Evolutionary conservation across 768 basidiomycete species (phyloP).

Genomic region (Inosperma sp.): DNA sequence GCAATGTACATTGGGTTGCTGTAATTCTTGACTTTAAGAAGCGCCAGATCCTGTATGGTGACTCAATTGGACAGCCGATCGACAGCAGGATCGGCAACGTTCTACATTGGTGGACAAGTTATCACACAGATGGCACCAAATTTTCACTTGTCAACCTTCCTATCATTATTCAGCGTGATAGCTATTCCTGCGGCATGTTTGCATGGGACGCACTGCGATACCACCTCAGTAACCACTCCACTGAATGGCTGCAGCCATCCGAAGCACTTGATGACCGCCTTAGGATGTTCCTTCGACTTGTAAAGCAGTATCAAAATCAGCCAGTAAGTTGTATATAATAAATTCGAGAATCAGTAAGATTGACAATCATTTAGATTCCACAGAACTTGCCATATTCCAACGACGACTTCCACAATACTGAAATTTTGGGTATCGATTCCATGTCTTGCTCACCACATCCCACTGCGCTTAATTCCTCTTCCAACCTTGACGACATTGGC

Average conservation of each 20-base stretch:
- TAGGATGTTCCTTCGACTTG: constrained; percentile 12
- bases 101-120: neutral
- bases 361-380: neutral
- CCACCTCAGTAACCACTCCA: neutral
- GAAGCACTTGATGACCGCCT: constrained; percentile 12
- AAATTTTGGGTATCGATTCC: neutral
- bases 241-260: neutral
- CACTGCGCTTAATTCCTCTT: neutral
- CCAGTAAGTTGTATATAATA: neutral
- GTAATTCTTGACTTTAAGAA: constrained; percentile 5
- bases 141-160: neutral
- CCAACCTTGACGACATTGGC: neutral
- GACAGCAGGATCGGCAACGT: neutral
- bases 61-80: constrained; percentile 4
- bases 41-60: constrained; percentile 5
- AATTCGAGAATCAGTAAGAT: neutral
- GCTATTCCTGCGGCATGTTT: neutral
- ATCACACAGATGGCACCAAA: neutral
- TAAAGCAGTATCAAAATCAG: neutral
- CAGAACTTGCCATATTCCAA: neutral
- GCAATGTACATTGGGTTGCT: constrained; percentile 9
- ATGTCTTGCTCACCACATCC: neutral
- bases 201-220: constrained; percentile 16
- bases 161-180: neutral
- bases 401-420: too few relatives aligned